phyloP scores from a whole-genome alignment of 2,329 filamentous ascomycete genomes.

The Pseudogymnoascus sp. region DNA sequence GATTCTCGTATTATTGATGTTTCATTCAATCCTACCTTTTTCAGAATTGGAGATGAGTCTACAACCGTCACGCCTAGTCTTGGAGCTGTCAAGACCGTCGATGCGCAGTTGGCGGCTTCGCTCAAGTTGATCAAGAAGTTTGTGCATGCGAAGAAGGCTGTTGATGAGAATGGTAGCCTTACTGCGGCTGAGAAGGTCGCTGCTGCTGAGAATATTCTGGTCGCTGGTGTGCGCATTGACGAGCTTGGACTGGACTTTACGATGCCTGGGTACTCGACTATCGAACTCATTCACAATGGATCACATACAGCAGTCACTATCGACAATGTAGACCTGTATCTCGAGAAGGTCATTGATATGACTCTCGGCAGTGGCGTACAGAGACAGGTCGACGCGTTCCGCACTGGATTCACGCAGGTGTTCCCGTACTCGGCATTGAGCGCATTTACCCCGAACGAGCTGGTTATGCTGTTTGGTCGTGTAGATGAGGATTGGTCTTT shows the following conservation, averaged over 20 bases:
- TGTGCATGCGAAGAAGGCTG: slow-evolving; percentile 70
- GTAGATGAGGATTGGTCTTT: slow-evolving; percentile 96
- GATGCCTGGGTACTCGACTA: slow-evolving; percentile 78
- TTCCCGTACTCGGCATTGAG: slow-evolving; percentile 91
- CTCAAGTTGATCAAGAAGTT: slow-evolving; percentile 84
- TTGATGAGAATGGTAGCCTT: slow-evolving; percentile 65
- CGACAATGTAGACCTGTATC: slow-evolving; percentile 82
- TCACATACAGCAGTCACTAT: slow-evolving; percentile 72
- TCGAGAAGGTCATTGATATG: slow-evolving; percentile 85
- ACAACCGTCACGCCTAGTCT: slow-evolving; percentile 71
- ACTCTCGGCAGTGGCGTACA: slow-evolving; percentile 85
- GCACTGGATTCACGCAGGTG: slow-evolving; percentile 84
- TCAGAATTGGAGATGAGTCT: slow-evolving; percentile 72
- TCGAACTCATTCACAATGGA: slow-evolving; percentile 74
- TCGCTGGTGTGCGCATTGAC: slow-evolving; percentile 74
- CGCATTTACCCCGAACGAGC: slow-evolving; percentile 89
- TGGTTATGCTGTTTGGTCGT: slow-evolving; percentile 89
- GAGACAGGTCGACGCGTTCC: slow-evolving; percentile 85
- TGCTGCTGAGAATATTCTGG: slow-evolving; percentile 60
- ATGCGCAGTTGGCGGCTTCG: slow-evolving; percentile 78
- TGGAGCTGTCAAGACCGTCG: slow-evolving; percentile 82
- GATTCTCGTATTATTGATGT: slow-evolving; percentile 97
- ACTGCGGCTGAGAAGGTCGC: slow-evolving; percentile 63
- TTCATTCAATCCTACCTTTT: slow-evolving; percentile 95
- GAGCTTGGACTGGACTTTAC: slow-evolving; percentile 93